Percentiles rank a stretch among this genome's conserved stretches.
These are phyloP conservation scores for Neoboletus subvelutipes DNA, from an alignment of 768 basidiomycete species.

Conservation along the genomic window DNA sequence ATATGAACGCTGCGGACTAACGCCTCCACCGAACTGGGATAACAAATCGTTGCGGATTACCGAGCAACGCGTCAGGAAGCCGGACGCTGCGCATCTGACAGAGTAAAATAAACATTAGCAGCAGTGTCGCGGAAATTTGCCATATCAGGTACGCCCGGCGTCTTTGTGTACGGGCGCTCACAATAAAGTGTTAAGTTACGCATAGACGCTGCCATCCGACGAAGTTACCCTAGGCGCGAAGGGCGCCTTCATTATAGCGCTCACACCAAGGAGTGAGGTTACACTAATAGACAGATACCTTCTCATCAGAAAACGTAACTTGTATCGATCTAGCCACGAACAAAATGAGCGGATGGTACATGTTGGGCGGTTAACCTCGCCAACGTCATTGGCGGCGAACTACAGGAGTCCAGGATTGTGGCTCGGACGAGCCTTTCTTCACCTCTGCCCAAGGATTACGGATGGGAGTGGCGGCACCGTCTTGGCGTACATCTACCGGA, in stretches of 20 bases:
- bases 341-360: not conserved
- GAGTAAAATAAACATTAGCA: not conserved
- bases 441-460: conserved; percentile 27
- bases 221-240: not conserved
- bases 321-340: not conserved
- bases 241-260: not conserved
- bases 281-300: not conserved
- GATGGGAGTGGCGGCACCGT: not conserved
- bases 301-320: conserved; percentile 4
- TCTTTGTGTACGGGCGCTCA: not conserved
- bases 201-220: not conserved
- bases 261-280: not conserved
- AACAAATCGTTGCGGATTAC: not conserved
- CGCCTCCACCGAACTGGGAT: not conserved
- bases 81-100: not conserved
- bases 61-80: not conserved
- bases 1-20: not conserved
- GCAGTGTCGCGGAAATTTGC: no score
- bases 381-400: conserved; percentile 25
- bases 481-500: conserved; percentile 5
- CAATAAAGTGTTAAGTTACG: no score
- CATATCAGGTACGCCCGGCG: not conserved
- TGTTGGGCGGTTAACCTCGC: not conserved
- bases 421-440: conserved; percentile 30
- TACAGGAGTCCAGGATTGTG: conserved; percentile 39